Percentiles rank a stretch among this genome's conserved stretches.
Conservation (phyloP, 768 basidiomycete genomes). For the Trametes punicea region DNA sequence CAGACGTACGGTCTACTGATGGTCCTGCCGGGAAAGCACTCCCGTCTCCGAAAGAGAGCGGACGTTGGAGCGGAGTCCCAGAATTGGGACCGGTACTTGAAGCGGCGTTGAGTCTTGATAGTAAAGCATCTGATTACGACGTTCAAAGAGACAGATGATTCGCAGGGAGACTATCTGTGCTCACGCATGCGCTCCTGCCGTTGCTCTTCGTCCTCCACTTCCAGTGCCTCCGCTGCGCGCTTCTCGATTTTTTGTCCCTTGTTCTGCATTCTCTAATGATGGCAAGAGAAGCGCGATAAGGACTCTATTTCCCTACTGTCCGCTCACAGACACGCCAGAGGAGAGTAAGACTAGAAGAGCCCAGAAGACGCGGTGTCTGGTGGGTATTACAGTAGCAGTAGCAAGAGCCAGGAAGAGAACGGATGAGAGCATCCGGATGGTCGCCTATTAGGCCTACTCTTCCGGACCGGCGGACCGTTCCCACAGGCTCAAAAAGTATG, state of each 20-base stretch:
- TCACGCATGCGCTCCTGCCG: constrained; percentile 24
- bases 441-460: too few relatives aligned
- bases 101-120: constrained; percentile 1
- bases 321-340: too few relatives aligned
- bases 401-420: too few relatives aligned
- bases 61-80: background rate
- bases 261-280: background rate
- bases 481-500: too few relatives aligned
- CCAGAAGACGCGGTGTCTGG: too few relatives aligned
- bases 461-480: too few relatives aligned
- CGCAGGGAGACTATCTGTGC: background rate
- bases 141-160: background rate
- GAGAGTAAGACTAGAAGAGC: too few relatives aligned
- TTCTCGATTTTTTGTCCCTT: background rate
- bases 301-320: too few relatives aligned
- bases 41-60: constrained; percentile 34
- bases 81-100: background rate
- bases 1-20: constrained; percentile 47
- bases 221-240: constrained; percentile 13
- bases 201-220: constrained; percentile 22
- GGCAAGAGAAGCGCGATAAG: too few relatives aligned
- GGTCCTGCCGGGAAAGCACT: constrained; percentile 38
- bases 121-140: background rate
- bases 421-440: too few relatives aligned
- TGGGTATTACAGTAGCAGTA: too few relatives aligned